Conservation (phyloP, 140 eudicot genomes). For the Cichorium intybus region DNA sequence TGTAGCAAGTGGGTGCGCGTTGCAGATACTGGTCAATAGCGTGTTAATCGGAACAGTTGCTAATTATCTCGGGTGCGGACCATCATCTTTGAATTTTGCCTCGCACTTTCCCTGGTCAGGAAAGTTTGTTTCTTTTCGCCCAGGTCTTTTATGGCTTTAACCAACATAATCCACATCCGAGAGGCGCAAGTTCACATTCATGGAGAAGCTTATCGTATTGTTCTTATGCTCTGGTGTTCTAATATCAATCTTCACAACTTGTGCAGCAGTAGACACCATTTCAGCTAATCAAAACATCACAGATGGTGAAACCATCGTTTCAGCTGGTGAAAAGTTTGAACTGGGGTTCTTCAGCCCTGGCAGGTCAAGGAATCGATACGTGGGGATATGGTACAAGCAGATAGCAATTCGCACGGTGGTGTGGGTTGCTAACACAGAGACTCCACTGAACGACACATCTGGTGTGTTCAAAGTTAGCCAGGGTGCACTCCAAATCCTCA, state of each 20-base stretch:
- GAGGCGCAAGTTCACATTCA: neutral
- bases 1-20: neutral
- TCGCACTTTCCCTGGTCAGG: neutral
- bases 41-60: neutral
- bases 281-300: slow-evolving; percentile 6
- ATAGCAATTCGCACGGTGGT: slow-evolving; percentile 13
- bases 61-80: neutral
- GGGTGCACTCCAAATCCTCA: neutral
- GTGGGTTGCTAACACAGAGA: slow-evolving; percentile 26
- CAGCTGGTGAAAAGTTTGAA: slow-evolving; percentile 19
- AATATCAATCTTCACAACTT: neutral
- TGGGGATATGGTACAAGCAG: slow-evolving; percentile 33
- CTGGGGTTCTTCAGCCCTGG: slow-evolving; percentile 31
- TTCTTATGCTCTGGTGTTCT: neutral
- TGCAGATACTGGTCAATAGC: neutral
- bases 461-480: slow-evolving; percentile 17
- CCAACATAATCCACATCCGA: neutral
- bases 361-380: slow-evolving; percentile 9
- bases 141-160: neutral
- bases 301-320: slow-evolving; percentile 32
- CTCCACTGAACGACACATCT: slow-evolving; percentile 8
- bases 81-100: slow-evolving; percentile 11
- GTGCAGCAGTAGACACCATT: slow-evolving; percentile 26
- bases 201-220: slow-evolving; percentile 1
- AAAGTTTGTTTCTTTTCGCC: neutral